Evolutionary conservation across 2,329 filamentous ascomycete genomes (phyloP).

Genomic region (Aspergillus udagawae): DNA sequence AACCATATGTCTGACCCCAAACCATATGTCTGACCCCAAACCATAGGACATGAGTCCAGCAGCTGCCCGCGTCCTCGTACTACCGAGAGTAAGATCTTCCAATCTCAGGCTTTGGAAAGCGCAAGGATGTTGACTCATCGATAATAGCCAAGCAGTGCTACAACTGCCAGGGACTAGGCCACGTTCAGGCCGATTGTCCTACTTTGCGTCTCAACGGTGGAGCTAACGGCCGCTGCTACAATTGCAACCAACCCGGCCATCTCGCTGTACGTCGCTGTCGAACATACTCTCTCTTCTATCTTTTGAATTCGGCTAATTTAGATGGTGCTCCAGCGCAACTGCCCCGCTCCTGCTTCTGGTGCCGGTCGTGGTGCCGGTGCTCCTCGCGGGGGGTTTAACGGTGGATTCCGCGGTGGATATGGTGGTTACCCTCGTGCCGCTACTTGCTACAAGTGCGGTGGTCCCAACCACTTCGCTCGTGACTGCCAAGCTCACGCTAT

Average conservation of each 20-base stretch:
- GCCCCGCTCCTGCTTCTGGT: constrained; percentile 66
- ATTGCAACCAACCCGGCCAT: constrained; percentile 89
- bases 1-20: constrained; percentile 17
- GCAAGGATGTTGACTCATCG: constrained; percentile 15
- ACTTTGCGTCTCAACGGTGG: constrained; percentile 84
- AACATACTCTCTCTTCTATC: background rate
- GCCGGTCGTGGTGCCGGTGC: constrained; percentile 63
- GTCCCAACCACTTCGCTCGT: constrained; percentile 96
- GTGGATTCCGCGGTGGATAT: constrained; percentile 69
- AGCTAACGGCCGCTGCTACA: constrained; percentile 88
- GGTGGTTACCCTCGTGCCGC: constrained; percentile 53
- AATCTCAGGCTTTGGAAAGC: constrained; percentile 3
- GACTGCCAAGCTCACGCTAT: constrained; percentile 98
- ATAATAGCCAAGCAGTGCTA: constrained; percentile 92
- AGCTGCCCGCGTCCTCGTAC: constrained; percentile 94
- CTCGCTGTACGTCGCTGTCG: constrained; percentile 64
- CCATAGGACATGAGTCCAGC: constrained; percentile 86
- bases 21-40: constrained; percentile 17
- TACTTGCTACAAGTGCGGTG: constrained; percentile 67
- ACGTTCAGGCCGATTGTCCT: constrained; percentile 98
- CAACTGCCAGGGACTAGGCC: constrained; percentile 96
- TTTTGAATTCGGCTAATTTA: background rate
- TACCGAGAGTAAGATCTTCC: constrained; percentile 67
- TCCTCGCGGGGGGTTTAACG: constrained; percentile 62
- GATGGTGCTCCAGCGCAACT: constrained; percentile 61